A percentile compares a stretch with the other conserved stretches of the same genome.
Evolutionary conservation across 2,329 filamentous ascomycete genomes (phyloP).

Genomic region (Plectosphaerella plurivora): DNA sequence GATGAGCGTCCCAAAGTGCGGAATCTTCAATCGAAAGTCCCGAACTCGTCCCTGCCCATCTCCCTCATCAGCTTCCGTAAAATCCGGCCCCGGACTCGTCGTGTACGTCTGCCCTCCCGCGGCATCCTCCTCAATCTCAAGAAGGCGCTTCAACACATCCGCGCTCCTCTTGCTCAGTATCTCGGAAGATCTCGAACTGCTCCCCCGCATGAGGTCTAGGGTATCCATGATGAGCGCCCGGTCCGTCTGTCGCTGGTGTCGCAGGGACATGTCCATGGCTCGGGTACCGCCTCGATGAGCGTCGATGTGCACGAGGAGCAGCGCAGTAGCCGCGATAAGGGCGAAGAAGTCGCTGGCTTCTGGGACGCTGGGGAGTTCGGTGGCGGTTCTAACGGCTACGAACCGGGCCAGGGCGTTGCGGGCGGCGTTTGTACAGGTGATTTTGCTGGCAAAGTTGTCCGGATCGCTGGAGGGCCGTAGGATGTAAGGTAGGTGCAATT

Average conservation of each 20-base stretch:
- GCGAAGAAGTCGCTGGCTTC: conserved; percentile 31
- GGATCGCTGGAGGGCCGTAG: conserved; percentile 20
- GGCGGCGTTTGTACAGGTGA: conserved; percentile 29
- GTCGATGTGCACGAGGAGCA: conserved; percentile 31
- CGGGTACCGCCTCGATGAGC: conserved; percentile 12
- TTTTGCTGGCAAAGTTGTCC: conserved; percentile 20
- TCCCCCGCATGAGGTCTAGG: conserved; percentile 26
- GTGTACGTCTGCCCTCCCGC: conserved; percentile 9
- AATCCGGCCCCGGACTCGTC: background rate
- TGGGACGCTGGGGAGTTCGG: conserved; percentile 13
- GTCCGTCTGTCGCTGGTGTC: conserved; percentile 33
- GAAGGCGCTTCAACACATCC: conserved; percentile 21
- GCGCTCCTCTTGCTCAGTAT: conserved; percentile 21
- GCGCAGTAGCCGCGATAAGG: conserved; percentile 28
- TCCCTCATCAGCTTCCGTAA: background rate
- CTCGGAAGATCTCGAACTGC: conserved; percentile 23
- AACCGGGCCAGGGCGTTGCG: conserved; percentile 32
- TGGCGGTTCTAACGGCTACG: conserved; percentile 25
- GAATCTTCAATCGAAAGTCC: conserved; percentile 9
- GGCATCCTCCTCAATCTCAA: conserved; percentile 27
- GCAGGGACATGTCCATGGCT: conserved; percentile 18
- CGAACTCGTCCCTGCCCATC: background rate
- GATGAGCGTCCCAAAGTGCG: conserved; percentile 24
- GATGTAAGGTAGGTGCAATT: conserved; percentile 35
- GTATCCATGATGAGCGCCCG: conserved; percentile 32